Evolutionary conservation across 257 asterid species (phyloP).

Genomic region (Solanum habrochaites): DNA sequence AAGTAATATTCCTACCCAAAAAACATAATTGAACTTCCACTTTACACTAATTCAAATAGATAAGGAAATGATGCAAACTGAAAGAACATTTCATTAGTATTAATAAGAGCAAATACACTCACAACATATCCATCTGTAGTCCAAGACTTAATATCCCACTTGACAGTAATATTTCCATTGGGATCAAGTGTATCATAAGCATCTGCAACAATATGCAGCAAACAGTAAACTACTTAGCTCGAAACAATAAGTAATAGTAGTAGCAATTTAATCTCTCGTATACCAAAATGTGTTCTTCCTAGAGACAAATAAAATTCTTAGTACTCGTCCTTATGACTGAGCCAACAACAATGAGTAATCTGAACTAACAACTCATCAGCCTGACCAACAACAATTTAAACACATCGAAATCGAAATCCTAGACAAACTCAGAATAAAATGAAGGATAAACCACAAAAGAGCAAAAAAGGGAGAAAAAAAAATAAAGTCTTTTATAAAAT

Average conservation of each 20-base stretch:
- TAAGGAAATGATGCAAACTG: background rate
- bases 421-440: background rate
- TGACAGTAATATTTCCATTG: constrained; percentile 39
- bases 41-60: background rate
- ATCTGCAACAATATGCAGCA: constrained; percentile 19
- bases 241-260: background rate
- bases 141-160: constrained; percentile 51
- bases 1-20: background rate
- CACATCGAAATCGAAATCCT: background rate
- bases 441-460: background rate
- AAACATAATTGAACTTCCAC: background rate
- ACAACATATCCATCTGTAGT: constrained; percentile 45
- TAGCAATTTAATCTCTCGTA: background rate
- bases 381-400: background rate
- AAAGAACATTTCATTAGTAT: background rate
- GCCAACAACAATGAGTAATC: background rate
- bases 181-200: constrained; percentile 55
- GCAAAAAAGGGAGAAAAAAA: background rate
- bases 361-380: background rate
- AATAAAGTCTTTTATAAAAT: too few relatives aligned
- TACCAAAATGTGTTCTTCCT: background rate
- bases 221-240: background rate
- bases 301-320: too few relatives aligned
- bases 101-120: constrained; percentile 5
- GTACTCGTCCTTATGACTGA: background rate